Evolutionary conservation across 768 basidiomycete species (phyloP), one percentile per base, ranked within the genome.

Genomic region (Rossbeevera mucosa): DNA sequence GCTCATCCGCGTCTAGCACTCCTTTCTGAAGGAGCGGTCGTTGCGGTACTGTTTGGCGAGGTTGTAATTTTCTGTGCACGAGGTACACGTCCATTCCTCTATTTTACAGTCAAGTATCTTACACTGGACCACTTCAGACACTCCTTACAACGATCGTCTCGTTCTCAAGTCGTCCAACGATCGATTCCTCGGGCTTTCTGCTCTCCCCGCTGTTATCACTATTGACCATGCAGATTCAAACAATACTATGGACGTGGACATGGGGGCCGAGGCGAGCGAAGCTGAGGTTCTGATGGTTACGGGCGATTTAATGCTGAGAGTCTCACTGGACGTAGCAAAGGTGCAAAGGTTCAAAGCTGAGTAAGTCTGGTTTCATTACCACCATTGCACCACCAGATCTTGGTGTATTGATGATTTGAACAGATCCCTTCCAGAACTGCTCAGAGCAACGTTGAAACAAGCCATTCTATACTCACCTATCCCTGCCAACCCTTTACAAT

Each of bases 381-480:
- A 18, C 18, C 18, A 28, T 29, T 18, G 7, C 12, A 14, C 47
- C 16, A 2, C 36, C 7, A 9, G 48, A 30, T 38, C 30, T 44
- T 1, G 2, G 41, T 14, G 26, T 47, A 48, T 21, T 52, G 43
- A 54, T 48, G 47, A 47, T 9, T 44, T 50, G 83, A 47, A 81
- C 75, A 51, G 89, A 83, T 53, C 79, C 73, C 66, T 67, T 40
- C 81, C 85, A 2, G 79, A 79, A 52, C 71, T 91, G 22, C 80
- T 91, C 64, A 86, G 86, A 67, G 83, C 86, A 8, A 87, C 82
- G 22, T 84, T 92, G 83, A 87, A 82, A 42, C 88, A 91, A 63
- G 89, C 88, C 11, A 89, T 91, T 56, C 63, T 91, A 29, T 91
- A 90, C 62, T 86, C 86, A 12, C 77, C 85, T 24, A 73, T 82